Percentiles rank a stretch among this genome's conserved stretches.
phyloP scores from a whole-genome alignment of 495 filamentous ascomycete genomes.

The Penicillium tannophilum region DNA sequence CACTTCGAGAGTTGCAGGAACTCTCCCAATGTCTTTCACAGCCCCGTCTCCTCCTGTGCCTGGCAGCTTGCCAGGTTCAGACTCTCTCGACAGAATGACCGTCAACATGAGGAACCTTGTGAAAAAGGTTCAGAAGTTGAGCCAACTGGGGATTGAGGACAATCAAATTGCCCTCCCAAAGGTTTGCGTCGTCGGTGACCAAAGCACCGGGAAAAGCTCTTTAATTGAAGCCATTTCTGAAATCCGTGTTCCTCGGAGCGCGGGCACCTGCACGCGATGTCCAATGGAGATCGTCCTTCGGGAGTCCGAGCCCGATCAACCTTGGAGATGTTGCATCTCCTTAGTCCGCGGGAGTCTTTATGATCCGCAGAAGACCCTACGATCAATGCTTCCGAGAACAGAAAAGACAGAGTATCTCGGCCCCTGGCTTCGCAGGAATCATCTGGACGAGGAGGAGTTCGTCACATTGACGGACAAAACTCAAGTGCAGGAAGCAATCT shows the following conservation, averaged over 20 bases:
- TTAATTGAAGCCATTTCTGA: constrained; percentile 79
- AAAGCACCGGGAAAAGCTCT: constrained; percentile 78
- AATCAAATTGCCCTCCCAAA: constrained; percentile 67
- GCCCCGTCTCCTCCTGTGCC: not conserved
- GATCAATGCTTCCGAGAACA: constrained; percentile 18
- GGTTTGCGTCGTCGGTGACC: constrained; percentile 78
- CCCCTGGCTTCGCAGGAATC: constrained; percentile 42
- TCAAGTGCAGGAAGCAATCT: constrained; percentile 60
- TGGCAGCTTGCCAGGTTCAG: not conserved
- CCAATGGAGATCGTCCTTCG: constrained; percentile 76
- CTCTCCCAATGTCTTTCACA: too few relatives aligned
- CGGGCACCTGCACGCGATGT: constrained; percentile 74
- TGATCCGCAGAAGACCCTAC: constrained; percentile 28
- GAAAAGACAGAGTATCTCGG: constrained; percentile 35
- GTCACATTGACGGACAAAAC: constrained; percentile 40
- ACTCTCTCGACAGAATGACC: constrained; percentile 33
- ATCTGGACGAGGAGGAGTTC: constrained; percentile 46
- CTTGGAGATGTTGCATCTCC: constrained; percentile 65
- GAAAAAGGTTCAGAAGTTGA: constrained; percentile 48
- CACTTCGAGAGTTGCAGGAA: too few relatives aligned
- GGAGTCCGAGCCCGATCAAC: constrained; percentile 41
- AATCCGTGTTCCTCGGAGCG: constrained; percentile 70
- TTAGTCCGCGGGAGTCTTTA: constrained; percentile 61
- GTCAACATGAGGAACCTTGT: constrained; percentile 46
- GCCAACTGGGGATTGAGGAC: constrained; percentile 52